Conservation (phyloP, 2,329 filamentous ascomycete genomes). For the Aspergillus versicolor region DNA sequence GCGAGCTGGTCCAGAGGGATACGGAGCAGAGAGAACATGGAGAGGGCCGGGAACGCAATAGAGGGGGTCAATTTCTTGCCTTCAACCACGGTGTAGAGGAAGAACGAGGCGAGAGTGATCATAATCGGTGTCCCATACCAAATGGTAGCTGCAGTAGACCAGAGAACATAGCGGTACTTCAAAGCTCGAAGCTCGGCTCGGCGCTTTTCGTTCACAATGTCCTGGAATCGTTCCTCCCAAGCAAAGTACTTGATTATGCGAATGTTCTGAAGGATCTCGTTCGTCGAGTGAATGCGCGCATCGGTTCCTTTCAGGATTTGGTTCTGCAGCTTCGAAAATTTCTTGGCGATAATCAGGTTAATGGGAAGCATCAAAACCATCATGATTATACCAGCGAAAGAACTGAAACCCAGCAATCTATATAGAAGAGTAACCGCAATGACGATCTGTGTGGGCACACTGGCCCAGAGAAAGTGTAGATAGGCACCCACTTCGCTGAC, state of each 20-base stretch:
- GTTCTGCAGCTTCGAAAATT: slow-evolving; percentile 84
- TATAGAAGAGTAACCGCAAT: slow-evolving; percentile 82
- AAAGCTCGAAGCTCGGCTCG: slow-evolving; percentile 73
- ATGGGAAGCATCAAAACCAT: slow-evolving; percentile 87
- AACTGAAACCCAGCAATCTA: slow-evolving; percentile 85
- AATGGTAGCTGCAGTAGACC: slow-evolving; percentile 86
- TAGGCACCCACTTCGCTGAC: slow-evolving; percentile 93
- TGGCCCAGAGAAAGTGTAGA: slow-evolving; percentile 91
- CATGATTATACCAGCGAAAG: slow-evolving; percentile 86
- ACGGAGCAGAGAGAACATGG: slow-evolving; percentile 88
- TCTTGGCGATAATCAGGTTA: slow-evolving; percentile 84
- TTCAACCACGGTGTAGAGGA: slow-evolving; percentile 88
- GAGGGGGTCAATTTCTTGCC: slow-evolving; percentile 87
- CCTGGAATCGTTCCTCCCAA: slow-evolving; percentile 90
- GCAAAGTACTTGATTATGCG: slow-evolving; percentile 99
- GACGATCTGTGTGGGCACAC: slow-evolving; percentile 82
- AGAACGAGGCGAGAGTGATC: slow-evolving; percentile 95
- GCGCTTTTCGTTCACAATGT: slow-evolving; percentile 86
- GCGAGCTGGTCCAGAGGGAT: slow-evolving; percentile 93
- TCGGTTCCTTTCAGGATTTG: slow-evolving; percentile 90
- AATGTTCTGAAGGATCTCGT: slow-evolving; percentile 95
- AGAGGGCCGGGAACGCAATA: slow-evolving; percentile 92
- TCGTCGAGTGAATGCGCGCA: slow-evolving; percentile 92
- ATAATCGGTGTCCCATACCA: slow-evolving; percentile 96
- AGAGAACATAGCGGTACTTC: slow-evolving; percentile 81